Base-by-base conservation (phyloP, 1,139 yeast species). In the Pichia sp. region DNA sequence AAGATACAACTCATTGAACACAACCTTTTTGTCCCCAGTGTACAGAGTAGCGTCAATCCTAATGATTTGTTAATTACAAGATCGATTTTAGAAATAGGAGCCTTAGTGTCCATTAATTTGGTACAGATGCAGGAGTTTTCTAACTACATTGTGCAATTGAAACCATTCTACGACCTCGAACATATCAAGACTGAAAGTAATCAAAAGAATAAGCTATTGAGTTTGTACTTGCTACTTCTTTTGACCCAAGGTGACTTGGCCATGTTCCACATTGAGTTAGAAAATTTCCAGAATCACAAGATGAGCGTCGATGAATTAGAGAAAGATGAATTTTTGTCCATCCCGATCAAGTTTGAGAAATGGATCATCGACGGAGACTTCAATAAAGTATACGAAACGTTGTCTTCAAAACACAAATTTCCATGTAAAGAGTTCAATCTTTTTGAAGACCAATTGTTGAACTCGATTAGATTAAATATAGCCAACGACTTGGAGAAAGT, bases 301-400 rank as follows among this genome's bases (percentile, higher is more conserved):
- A 74, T 75, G 60, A 76, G 77, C 53, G 73, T 80, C 51, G 85
- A 81, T 64, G 76, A 81, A 56, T 76, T 82, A 48, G 89, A 84
- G 60, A 72, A 73, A 42, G 88, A 84, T 63, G 70, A 72, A 56
- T 82, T 75, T 69, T 76, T 93, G 62, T 80, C 82, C 54, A 90
- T 90, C 70, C 98, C 99, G 31, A 84, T 93, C 56, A 82, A 84
- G 63, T 82, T 93, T 62, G 99, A 93, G 70, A 86, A 90, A 63
- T 89, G 95, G 84, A 80, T 93, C 62, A 90, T 93, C 88, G 99
- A 93, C 70, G 99, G 99, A 48, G 87, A 93, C 61, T 93, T 92
- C 71, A 95, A 90, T 70, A 89, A 89, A 72, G 93, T 93, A 54
- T 88, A 96, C 88, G 85, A 84, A 63, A 79, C 89, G 54, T 80